Base-by-base conservation (phyloP, 2,329 filamentous ascomycete genomes). In the Monilinia polystroma region DNA sequence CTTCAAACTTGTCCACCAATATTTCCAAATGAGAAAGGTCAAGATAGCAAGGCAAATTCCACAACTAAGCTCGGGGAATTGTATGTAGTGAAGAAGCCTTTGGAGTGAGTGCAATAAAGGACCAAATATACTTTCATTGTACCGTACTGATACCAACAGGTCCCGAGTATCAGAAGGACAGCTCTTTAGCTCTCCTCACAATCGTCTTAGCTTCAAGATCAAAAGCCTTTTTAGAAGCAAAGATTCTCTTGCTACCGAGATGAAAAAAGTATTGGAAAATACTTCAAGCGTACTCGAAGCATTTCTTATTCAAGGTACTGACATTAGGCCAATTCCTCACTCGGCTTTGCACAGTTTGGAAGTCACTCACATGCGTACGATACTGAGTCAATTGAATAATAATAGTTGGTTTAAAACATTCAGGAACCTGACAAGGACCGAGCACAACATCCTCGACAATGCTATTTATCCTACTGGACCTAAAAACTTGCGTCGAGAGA, bases 261-360 rank as follows among this genome's bases (percentile, higher is more conserved):
- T 75, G 69, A 69, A 68, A 18, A 64, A 65, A 52, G 60, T 60
- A 4, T 67, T 75, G 18, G 63, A 62, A n/a, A 65, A 70, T 43
- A 68, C 68, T 1, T 66, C 72, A 26, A 72, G 70, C 38, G 57
- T 66, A 20, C 70, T 75, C 26, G 32, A 68, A n/a, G 74, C 72
- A 1, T 73, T 69, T 43, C 55, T 75, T 23, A 68, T 75, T 23
- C 67, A 71, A 53, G 43, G 45, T 4, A n/a, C 54, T 16, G 51
- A 54, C n/a, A n/a, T 59, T 5, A 64, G 69, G 20, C 55, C 63
- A 29, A 66, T 75, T 20, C 74, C 73, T 2, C 73, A 75, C 51
- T 75, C 73, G 3, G 68, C 68, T 1, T 74, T 75, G 43, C 73
- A 75, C 64, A 70, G 71, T 43, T 58, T 75, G 1, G 73, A 75